Conservation (phyloP, 257 asterid genomes). For the Scutellaria barbata region DNA sequence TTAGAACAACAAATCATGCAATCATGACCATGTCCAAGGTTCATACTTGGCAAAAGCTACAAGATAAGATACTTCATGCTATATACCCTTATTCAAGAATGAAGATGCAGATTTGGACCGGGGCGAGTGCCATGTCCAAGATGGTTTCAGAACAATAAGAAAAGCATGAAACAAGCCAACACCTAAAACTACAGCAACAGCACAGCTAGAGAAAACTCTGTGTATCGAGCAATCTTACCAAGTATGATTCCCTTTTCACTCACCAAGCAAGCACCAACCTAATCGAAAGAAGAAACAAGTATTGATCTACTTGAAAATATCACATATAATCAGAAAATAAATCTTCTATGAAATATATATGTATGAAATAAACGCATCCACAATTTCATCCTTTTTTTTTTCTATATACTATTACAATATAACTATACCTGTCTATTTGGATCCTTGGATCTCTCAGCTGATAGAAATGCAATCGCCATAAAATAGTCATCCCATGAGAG, state of each 20-base stretch:
- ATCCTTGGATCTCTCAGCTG: slow-evolving; percentile 94
- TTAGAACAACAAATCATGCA: no score
- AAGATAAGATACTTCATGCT: no score
- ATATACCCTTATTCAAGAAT: no score
- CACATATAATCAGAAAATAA: background rate
- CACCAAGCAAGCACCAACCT: slow-evolving; percentile 99
- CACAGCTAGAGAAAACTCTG: background rate
- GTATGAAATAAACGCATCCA: background rate
- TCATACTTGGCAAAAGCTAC: background rate
- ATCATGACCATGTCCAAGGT: background rate
- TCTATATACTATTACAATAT: background rate
- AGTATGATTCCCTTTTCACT: slow-evolving; percentile 86
- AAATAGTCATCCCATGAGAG: slow-evolving; percentile 95
- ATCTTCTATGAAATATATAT: background rate
- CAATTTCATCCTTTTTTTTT: background rate
- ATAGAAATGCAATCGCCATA: slow-evolving; percentile 92
- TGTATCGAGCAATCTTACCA: slow-evolving; percentile 56
- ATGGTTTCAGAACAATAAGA: background rate
- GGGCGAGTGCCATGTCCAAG: background rate
- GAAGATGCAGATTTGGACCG: no score
- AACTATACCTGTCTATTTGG: slow-evolving; percentile 86
- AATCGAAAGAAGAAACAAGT: slow-evolving; percentile 17
- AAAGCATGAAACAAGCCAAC: background rate
- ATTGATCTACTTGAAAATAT: slow-evolving; percentile 15
- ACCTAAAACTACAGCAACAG: background rate